Conservation (phyloP, 169 alveolate genomes). For the Neospora caninum region DNA sequence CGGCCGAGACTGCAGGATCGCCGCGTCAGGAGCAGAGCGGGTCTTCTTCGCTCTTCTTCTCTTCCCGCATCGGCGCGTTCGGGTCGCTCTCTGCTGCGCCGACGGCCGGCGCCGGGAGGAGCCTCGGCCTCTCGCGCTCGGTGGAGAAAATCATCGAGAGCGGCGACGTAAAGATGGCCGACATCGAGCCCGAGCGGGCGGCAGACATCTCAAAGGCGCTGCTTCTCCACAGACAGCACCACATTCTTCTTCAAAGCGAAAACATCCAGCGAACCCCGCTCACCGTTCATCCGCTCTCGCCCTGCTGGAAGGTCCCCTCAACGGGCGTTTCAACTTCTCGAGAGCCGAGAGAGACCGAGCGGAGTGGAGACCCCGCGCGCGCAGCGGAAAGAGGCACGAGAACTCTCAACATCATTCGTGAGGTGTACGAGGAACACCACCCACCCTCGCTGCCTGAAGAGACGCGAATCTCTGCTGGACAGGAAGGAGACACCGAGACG, state of each 20-base stretch:
- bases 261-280: background rate
- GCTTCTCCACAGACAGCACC: background rate
- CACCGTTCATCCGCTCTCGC: conserved; percentile 5
- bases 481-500: background rate
- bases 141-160: conserved; percentile 25
- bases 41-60: background rate
- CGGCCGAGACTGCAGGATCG: background rate
- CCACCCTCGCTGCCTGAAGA: background rate
- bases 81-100: background rate
- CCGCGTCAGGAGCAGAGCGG: background rate
- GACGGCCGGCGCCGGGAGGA: background rate
- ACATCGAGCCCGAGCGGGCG: conserved; percentile 17
- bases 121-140: background rate
- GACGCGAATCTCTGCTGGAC: background rate
- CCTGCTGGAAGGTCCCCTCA: background rate
- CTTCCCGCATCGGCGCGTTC: background rate
- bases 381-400: background rate
- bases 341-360: background rate
- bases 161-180: conserved; percentile 13
- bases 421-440: conserved; percentile 11
- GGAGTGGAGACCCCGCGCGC: background rate
- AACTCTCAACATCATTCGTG: conserved; percentile 8
- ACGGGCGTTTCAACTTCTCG: background rate
- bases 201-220: conserved; percentile 37
- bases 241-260: background rate